These are phyloP conservation scores for Phytophthora rubi DNA, from an alignment of 352 stramenopile species.

Conservation along the genomic window DNA sequence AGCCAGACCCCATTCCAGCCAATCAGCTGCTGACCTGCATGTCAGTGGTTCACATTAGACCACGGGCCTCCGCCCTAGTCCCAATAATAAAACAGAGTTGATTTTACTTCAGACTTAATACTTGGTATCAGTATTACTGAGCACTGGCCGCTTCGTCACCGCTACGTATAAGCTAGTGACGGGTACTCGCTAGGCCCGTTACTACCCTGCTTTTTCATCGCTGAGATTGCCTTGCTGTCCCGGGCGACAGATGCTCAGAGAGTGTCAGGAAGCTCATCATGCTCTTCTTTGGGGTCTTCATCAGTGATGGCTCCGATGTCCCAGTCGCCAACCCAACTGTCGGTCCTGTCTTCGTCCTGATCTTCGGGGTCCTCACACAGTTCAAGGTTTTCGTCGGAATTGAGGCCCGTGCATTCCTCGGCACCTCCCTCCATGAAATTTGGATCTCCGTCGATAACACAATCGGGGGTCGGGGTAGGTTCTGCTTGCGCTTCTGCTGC, in stretches of 20 bases:
- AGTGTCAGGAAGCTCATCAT: constrained; percentile 1
- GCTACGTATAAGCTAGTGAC: too few relatives aligned
- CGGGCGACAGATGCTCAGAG: constrained; percentile 4
- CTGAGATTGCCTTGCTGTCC: background rate
- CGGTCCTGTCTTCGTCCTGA: constrained; percentile 3
- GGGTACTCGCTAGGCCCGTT: too few relatives aligned
- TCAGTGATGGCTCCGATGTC: constrained; percentile 7
- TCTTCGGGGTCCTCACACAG: constrained; percentile 8
- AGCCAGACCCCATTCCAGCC: too few relatives aligned
- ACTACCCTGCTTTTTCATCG: background rate
- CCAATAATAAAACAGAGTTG: too few relatives aligned
- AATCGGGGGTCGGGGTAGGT: background rate
- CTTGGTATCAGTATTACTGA: too few relatives aligned
- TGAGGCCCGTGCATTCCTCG: background rate
- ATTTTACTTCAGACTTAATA: too few relatives aligned
- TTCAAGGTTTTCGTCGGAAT: constrained; percentile 9
- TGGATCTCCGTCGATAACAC: constrained; percentile 6
- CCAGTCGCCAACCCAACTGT: constrained; percentile 6
- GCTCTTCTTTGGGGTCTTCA: background rate
- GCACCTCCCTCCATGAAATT: constrained; percentile 12
- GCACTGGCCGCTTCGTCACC: too few relatives aligned
- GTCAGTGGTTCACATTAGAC: too few relatives aligned
- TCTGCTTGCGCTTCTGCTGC: too few relatives aligned
- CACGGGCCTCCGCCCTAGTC: too few relatives aligned
- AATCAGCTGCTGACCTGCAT: too few relatives aligned